Evolutionary conservation across 805 yeast genomes (phyloP), one percentile per base, ranked within the genome.

Genomic region (Komagataella mondaviorum): DNA sequence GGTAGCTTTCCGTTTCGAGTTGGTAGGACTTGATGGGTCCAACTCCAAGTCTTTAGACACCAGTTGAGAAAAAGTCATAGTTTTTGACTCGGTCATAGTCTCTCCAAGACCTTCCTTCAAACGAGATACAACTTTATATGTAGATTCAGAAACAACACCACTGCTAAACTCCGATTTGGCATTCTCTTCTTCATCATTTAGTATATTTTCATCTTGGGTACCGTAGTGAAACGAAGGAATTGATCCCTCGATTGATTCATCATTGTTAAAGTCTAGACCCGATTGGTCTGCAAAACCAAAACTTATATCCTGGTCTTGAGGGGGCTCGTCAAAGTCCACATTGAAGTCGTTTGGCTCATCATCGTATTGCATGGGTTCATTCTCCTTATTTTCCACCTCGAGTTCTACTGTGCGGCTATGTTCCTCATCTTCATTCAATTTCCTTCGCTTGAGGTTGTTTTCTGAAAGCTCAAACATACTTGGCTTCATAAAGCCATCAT

Each of bases 1-100:
- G 2, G 88, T 79, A 18, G 88, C 87, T 57, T 83, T 82, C 72
- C 69, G 59, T 75, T 74, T 53, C 70, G 70, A 54, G 14, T 30
- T 30, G 39, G n/a, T 30, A 30, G 39, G 14, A 14, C 39, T 10
- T 12, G 39, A 30, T 8, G 39, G 4, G 14, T 63, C 53, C 20
- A 63, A 53, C 44, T 54, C 53, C 47, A 59, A n/a, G 54, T 73
- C 78, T 16, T 58, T 66, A 14, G 64, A 67, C 51, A 78, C 61
- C 48, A 80, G 59, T 5, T 71, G 66, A 10, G 68, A 57, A 53
- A 76, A 69, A 2, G 67, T 62, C 1, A 69, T 56, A 8, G 51
- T 55, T 8, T 54, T 53, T 1, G 55, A 16, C 39, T 50, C 51
- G 2, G 49, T 24, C 16, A 44, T 16, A 6, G 49, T 23, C 17